Evolutionary conservation across 2,329 filamentous ascomycete species (phyloP), one percentile per base, ranked within the genome.

Genomic region (Domatiomyces globalis): DNA sequence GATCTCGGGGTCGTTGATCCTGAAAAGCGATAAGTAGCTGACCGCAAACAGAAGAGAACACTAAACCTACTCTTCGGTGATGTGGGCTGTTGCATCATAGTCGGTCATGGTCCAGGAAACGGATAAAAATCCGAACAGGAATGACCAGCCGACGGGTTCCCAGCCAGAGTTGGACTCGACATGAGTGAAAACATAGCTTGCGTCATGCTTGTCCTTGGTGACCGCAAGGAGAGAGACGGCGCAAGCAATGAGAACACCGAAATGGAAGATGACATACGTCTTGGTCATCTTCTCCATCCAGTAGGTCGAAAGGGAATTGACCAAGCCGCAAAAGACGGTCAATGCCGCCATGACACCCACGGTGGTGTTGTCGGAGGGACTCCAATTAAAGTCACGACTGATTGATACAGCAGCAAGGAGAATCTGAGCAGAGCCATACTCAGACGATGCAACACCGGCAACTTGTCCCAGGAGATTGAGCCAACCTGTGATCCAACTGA

Each of bases 51-150:
- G 5, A 46, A 33, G 22, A 48, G 33, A 8, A n/a, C 20, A 3
- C 10, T 18, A 15, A 15, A 53, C 52, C 51, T 54, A 61, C 63
- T 78, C 75, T 60, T 78, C 75, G 7, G 73, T 70, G 49, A 77
- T 76, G 58, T 70, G 67, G 15, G 68, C 67, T 0, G 68, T 69
- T 5, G 69, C 69, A 46, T 66, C 74, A 60, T 75, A 76, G 58
- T 75, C 72, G 3, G 75, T 79, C 76, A 80, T 79, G 50, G 75
- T 79, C 77, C 77, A 80, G 18, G 72, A 72, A 39, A 78, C 77
- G 1, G 73, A 76, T 22, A 80, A 65, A 60, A 78, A 79, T n/a
- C 77, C 77, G 53, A 80, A 79, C n/a, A 79, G 60, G 61, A 77
- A 79, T 2, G 73, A 74, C 62, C 74, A 79, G 19, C 76, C 76